These are phyloP conservation scores for Fusarium subtropicale DNA, from an alignment of 2,329 filamentous ascomycete species.

Conservation along the genomic window DNA sequence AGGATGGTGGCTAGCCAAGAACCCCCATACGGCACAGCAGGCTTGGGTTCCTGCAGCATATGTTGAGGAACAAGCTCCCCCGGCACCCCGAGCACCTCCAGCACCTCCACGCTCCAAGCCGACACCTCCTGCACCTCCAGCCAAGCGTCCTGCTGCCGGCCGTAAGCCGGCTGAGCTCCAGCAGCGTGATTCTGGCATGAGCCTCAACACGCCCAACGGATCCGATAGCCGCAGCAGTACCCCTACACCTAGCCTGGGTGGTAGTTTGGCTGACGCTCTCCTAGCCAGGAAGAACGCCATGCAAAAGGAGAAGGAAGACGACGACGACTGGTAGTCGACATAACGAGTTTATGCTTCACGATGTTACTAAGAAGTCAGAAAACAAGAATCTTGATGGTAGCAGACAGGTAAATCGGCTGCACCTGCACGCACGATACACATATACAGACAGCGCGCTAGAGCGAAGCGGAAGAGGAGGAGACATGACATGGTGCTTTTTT, in stretches of 20 bases:
- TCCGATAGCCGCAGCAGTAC: slow-evolving; percentile 75
- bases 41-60: slow-evolving; percentile 97
- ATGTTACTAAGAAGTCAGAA: slow-evolving; percentile 32
- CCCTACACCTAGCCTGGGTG: slow-evolving; percentile 76
- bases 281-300: slow-evolving; percentile 81
- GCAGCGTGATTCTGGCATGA: slow-evolving; percentile 78
- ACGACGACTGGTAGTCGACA: slow-evolving; percentile 73
- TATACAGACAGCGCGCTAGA: slow-evolving; percentile 27
- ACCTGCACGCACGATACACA: slow-evolving; percentile 15
- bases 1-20: slow-evolving; percentile 98
- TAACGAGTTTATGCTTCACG: slow-evolving; percentile 44
- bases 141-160: slow-evolving; percentile 78
- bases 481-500: slow-evolving; percentile 27
- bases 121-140: slow-evolving; percentile 79
- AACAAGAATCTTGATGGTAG: slow-evolving; percentile 29
- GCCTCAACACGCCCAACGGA: slow-evolving; percentile 67
- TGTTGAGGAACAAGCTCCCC: slow-evolving; percentile 82
- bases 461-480: slow-evolving; percentile 21
- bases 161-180: slow-evolving; percentile 78
- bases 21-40: slow-evolving; percentile 66
- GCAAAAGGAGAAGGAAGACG: slow-evolving; percentile 75
- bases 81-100: slow-evolving; percentile 72
- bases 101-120: slow-evolving; percentile 75
- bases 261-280: slow-evolving; percentile 82
- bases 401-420: slow-evolving; percentile 18